phyloP scores from a whole-genome alignment of 257 asterid species.

The Nicotiana attenuata region DNA sequence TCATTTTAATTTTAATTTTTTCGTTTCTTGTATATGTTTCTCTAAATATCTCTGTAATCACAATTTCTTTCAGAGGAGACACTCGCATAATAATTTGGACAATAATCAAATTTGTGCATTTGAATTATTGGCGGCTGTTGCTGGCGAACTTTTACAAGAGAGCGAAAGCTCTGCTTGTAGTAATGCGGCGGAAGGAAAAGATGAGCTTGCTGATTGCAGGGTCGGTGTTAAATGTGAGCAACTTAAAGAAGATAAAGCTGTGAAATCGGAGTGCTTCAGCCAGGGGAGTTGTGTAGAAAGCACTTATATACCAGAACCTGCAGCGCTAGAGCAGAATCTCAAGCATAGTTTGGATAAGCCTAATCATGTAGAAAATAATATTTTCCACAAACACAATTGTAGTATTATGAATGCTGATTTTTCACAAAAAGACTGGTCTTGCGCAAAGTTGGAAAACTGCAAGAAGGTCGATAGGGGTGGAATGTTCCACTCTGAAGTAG shows the following conservation, averaged over 20 bases:
- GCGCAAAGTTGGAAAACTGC: slow-evolving; percentile 33
- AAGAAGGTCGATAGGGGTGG: slow-evolving; percentile 25
- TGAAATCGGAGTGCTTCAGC: slow-evolving; percentile 53
- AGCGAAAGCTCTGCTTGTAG: slow-evolving; percentile 85
- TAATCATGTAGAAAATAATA: slow-evolving; percentile 36
- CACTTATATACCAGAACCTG: slow-evolving; percentile 39
- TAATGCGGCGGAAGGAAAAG: slow-evolving; percentile 51
- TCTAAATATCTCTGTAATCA: background rate
- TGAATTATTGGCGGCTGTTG: slow-evolving; percentile 93
- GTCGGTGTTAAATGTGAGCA: slow-evolving; percentile 30
- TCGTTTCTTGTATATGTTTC: slow-evolving; percentile 12
- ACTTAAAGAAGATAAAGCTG: slow-evolving; percentile 34
- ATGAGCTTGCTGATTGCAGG: slow-evolving; percentile 16
- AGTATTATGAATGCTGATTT: slow-evolving; percentile 31
- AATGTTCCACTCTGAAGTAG: slow-evolving; percentile 18
- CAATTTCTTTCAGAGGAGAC: slow-evolving; percentile 48
- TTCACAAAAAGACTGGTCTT: slow-evolving; percentile 36
- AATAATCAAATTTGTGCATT: slow-evolving; percentile 72
- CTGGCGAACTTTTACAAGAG: slow-evolving; percentile 81
- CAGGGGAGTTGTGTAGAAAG: slow-evolving; percentile 86
- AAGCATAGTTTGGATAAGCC: slow-evolving; percentile 27
- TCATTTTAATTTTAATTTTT: background rate
- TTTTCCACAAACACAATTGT: slow-evolving; percentile 35
- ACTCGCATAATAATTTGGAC: slow-evolving; percentile 39
- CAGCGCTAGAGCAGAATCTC: slow-evolving; percentile 32